Conservation (phyloP, 208 protist genomes). For the Leishmania aethiopica region DNA sequence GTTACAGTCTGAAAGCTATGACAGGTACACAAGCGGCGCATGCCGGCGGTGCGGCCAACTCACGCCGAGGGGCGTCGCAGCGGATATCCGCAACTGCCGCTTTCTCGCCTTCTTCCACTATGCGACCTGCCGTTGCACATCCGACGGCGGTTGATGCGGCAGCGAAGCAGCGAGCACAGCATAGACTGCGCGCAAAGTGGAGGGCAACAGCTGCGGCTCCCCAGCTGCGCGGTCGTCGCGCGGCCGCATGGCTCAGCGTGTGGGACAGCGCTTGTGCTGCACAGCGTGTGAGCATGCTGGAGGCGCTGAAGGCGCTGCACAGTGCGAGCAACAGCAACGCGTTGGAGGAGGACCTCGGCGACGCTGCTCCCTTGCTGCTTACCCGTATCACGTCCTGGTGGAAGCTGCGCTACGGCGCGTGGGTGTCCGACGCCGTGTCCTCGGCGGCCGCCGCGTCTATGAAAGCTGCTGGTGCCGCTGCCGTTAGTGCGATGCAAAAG, state of each 20-base stretch:
- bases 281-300: slow-evolving; percentile 61
- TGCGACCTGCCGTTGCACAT: not conserved
- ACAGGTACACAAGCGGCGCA: not conserved
- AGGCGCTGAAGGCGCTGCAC: slow-evolving; percentile 68
- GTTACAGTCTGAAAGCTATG: not conserved
- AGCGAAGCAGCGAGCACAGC: not conserved
- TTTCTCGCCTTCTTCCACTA: not conserved
- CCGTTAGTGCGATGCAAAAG: not conserved
- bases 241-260: slow-evolving; percentile 55
- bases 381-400: slow-evolving; percentile 85
- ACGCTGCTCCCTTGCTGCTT: slow-evolving; percentile 78
- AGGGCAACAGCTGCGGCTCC: slow-evolving; percentile 29
- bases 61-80: not conserved
- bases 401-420: slow-evolving; percentile 64
- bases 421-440: slow-evolving; percentile 6
- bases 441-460: not conserved
- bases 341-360: slow-evolving; percentile 75
- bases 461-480: not conserved
- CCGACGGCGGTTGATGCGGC: not conserved
- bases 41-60: not conserved
- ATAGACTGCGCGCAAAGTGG: slow-evolving; percentile 10
- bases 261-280: slow-evolving; percentile 69
- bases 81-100: not conserved
- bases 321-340: slow-evolving; percentile 58
- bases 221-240: slow-evolving; percentile 45